phyloP scores from a whole-genome alignment of 257 asterid genomes.

The Avicennia marina region DNA sequence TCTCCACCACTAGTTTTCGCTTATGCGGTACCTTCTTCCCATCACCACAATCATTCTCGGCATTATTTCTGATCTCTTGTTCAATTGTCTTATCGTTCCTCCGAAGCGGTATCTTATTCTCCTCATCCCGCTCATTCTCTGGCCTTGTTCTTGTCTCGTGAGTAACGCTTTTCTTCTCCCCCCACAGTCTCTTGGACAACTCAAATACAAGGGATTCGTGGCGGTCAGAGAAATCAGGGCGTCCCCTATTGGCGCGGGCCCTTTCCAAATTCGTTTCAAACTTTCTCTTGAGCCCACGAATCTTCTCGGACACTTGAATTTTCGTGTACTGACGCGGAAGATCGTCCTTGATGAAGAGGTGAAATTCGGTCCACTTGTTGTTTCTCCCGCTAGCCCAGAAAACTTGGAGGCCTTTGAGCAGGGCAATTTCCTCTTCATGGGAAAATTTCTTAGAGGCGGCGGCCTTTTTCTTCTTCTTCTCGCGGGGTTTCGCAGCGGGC shows the following conservation, averaged over 20 bases:
- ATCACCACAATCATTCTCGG: neutral
- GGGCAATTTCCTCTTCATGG: slow-evolving; percentile 18
- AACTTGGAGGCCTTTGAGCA: slow-evolving; percentile 17
- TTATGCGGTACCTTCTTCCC: neutral
- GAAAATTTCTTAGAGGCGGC: slow-evolving; percentile 4
- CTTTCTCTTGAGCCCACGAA: slow-evolving; percentile 17
- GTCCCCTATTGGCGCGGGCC: slow-evolving; percentile 11
- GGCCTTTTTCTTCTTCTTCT: slow-evolving; percentile 3
- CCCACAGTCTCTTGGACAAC: slow-evolving; percentile 23
- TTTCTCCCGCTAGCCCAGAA: slow-evolving; percentile 26
- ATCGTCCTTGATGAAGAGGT: slow-evolving; percentile 16
- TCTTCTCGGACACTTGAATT: slow-evolving; percentile 22
- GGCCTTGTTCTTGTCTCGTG: neutral
- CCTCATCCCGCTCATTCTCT: neutral
- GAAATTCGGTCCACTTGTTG: slow-evolving; percentile 25
- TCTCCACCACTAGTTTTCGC: neutral
- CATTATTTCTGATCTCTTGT: neutral
- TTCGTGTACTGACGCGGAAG: slow-evolving; percentile 7
- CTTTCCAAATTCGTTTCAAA: neutral
- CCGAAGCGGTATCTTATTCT: neutral
- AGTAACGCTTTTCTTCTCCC: neutral
- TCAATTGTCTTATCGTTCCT: neutral
- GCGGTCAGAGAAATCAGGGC: slow-evolving; percentile 1
- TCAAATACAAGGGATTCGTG: slow-evolving; percentile 14
- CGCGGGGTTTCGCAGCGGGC: slow-evolving; percentile 1